These are phyloP conservation scores for Kuraishia piskuri DNA, from an alignment of 805 yeast species.

Conservation along the genomic window DNA sequence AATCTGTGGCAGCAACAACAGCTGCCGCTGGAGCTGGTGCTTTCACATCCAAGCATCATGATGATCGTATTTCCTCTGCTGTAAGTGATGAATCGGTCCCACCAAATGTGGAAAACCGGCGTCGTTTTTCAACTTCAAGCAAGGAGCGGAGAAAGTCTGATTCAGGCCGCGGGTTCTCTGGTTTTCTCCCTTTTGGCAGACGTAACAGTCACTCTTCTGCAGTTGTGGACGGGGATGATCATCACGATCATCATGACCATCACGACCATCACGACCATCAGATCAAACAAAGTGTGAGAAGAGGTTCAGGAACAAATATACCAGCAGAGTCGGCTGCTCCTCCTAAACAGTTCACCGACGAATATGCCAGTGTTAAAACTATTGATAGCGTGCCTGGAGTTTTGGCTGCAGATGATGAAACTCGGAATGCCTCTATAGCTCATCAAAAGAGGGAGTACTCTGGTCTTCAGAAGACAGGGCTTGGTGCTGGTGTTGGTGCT, in stretches of 20 bases:
- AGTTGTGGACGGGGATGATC: not conserved
- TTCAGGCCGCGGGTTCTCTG: not conserved
- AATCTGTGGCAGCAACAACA: conserved; percentile 1
- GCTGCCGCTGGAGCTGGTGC: conserved; percentile 1
- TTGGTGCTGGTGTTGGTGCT: conserved; percentile 3
- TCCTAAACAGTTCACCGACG: not conserved
- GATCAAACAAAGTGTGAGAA: not conserved
- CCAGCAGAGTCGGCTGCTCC: not conserved
- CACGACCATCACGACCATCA: not conserved
- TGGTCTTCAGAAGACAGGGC: not conserved
- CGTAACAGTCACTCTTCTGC: not conserved
- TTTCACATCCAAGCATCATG: not conserved
- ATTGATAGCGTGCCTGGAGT: not conserved
- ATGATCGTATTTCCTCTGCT: not conserved
- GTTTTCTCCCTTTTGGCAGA: not conserved
- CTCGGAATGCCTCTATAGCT: not conserved
- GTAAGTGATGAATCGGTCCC: not conserved
- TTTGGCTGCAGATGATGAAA: not conserved
- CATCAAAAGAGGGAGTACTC: not conserved
- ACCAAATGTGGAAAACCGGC: not conserved
- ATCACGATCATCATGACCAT: not conserved
- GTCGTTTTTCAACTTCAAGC: not conserved
- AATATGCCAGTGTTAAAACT: not conserved
- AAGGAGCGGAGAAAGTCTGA: not conserved
- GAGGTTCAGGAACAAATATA: not conserved